Percentiles rank a stretch among this genome's conserved stretches.
Evolutionary conservation across 164 flowering plant genomes (phyloP).

Genomic region (Akebia trifoliata): DNA sequence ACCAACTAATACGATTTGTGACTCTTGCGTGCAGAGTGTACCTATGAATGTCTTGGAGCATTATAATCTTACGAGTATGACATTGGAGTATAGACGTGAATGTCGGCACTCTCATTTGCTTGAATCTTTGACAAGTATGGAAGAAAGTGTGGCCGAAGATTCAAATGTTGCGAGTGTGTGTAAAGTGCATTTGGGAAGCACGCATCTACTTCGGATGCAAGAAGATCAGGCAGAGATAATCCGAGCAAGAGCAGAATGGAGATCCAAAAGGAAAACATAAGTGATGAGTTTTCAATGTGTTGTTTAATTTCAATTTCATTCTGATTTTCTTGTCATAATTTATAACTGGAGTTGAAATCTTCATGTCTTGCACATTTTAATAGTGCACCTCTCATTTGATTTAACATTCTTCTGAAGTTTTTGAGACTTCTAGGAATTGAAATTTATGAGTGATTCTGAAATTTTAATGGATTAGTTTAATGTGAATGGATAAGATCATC

Average conservation of each 20-base stretch:
- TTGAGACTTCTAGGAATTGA: background rate
- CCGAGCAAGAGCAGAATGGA: slow-evolving; percentile 69
- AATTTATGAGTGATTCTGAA: background rate
- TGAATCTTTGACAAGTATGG: slow-evolving; percentile 56
- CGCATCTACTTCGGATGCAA: slow-evolving; percentile 67
- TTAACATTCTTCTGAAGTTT: background rate
- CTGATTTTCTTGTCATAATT: background rate
- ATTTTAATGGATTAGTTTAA: too few relatives aligned
- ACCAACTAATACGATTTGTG: background rate
- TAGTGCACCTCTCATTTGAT: too few relatives aligned
- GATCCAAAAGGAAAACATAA: slow-evolving; percentile 24
- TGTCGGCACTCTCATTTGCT: slow-evolving; percentile 54
- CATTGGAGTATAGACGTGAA: slow-evolving; percentile 69
- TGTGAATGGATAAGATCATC: too few relatives aligned
- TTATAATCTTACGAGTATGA: slow-evolving; percentile 54
- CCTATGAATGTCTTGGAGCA: slow-evolving; percentile 50
- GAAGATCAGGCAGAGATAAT: slow-evolving; percentile 58
- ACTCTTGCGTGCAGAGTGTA: slow-evolving; percentile 47
- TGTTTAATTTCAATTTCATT: slow-evolving; percentile 4
- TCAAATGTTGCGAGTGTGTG: slow-evolving; percentile 2
- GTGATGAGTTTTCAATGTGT: background rate
- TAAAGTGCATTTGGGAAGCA: slow-evolving; percentile 37
- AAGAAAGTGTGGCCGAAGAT: slow-evolving; percentile 13
- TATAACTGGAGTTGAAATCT: background rate
- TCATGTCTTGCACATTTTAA: slow-evolving; percentile 8